phyloP scores from a whole-genome alignment of 73 alveolate species.

The Paramecium caudatum region DNA sequence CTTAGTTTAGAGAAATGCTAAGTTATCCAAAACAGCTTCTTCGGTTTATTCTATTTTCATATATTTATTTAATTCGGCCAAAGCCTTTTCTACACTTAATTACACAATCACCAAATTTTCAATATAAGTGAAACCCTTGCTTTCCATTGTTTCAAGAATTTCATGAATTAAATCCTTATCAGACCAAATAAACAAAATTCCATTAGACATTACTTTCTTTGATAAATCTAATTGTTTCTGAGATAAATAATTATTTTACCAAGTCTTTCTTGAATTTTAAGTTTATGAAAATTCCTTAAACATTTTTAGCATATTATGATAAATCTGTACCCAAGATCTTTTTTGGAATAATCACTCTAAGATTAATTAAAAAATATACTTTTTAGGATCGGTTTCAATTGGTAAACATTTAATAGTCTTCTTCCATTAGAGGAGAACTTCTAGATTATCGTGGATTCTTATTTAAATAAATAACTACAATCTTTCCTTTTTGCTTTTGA shows the following conservation, averaged over 20 bases:
- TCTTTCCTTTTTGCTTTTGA: background rate
- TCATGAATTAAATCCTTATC: constrained; percentile 59
- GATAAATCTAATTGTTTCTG: constrained; percentile 51
- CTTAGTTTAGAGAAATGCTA: constrained; percentile 30
- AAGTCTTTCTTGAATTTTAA: constrained; percentile 1
- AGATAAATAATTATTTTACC: background rate
- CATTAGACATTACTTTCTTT: constrained; percentile 33
- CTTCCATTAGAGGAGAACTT: constrained; percentile 29
- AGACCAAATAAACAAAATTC: constrained; percentile 72
- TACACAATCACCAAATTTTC: constrained; percentile 64
- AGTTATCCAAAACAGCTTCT: constrained; percentile 61
- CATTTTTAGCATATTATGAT: background rate
- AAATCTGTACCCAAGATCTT: constrained; percentile 34
- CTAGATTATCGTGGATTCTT: constrained; percentile 4
- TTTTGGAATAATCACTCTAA: background rate
- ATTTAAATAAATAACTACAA: background rate
- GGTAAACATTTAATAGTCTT: constrained; percentile 2
- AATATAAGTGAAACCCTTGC: constrained; percentile 67
- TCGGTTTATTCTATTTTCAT: constrained; percentile 66
- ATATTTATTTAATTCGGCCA: constrained; percentile 21
- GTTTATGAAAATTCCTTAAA: constrained; percentile 43
- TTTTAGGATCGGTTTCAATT: constrained; percentile 23
- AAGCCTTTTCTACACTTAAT: constrained; percentile 50
- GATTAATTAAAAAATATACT: background rate
- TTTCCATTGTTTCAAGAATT: constrained; percentile 61